Base-by-base conservation (phyloP, 2,329 filamentous ascomycete species). In the Hymenoscyphus fructigenus region DNA sequence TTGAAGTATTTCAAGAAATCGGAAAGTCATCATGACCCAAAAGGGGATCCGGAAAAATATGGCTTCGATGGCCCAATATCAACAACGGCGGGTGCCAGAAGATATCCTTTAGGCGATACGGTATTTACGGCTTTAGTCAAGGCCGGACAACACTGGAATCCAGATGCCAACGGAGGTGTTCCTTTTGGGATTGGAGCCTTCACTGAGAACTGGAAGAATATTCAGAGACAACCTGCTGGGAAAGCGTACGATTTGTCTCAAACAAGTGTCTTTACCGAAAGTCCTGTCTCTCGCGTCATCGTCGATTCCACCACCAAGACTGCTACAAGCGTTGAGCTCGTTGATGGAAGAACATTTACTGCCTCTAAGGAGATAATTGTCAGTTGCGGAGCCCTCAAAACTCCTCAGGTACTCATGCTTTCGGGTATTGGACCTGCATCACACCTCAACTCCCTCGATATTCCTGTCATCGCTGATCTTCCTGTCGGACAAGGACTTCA, bases 401-500 rank as follows among this genome's bases (percentile, higher is more conserved):
- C 77, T 1, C 80, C 80, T 2, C 78, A 81, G 66, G 71, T 82
- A 56, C 77, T 82, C 28, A 80, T 81, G 71, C 75, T 80, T 9
- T 79, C 76, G 34, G 80, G 80, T 36, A 71, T 82, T 41, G 80
- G 80, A 0, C 76, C 78, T 17, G 70, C 67, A 17, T 72, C 65
- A 2, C 77, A 79, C 71, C 75, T 81, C 5, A 23, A 70, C 29
- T 66, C 67, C 34, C 69, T 82, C 70, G 73, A 77, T 38, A 86
- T 88, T 65, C 75, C 78, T 2, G 77, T 86, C 3, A 69, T 87
- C 38, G 85, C 61, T 3, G 80, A 89, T 70, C 78, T 86, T 1
- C 86, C 85, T 0, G 86, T 90, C 20, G 88, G 87, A 53, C 80
- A 78, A 47, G 87, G 88, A 74, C 77, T 88, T 1, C 79, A 84